Conservation (phyloP, 371 early-diverging fungal species). For the Syncephalastrum racemosum region DNA sequence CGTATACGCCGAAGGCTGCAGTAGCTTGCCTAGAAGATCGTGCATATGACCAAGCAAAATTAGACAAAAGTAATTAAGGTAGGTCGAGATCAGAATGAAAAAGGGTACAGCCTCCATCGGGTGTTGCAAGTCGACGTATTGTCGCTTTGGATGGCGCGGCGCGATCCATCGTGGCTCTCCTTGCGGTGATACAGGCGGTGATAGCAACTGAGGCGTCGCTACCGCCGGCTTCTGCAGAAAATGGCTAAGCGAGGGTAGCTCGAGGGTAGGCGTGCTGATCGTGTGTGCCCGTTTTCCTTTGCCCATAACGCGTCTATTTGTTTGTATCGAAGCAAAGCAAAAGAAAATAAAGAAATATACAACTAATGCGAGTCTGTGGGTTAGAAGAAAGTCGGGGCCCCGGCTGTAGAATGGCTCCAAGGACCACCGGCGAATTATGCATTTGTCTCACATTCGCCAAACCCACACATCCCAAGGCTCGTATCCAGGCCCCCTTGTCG, state of each 20-base stretch:
- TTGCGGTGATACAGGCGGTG: not conserved
- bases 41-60: constrained; percentile 92
- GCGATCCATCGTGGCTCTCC: constrained; percentile 9
- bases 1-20: constrained; percentile 66
- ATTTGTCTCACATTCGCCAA: no score
- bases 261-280: constrained; percentile 20
- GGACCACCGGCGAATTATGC: no score
- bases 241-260: no score
- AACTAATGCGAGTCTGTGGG: constrained; percentile 6
- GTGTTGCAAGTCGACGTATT: constrained; percentile 24
- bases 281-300: constrained; percentile 36
- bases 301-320: constrained; percentile 20
- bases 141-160: constrained; percentile 13
- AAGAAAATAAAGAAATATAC: not conserved
- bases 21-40: constrained; percentile 84
- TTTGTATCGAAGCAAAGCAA: constrained; percentile 1
- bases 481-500: no score
- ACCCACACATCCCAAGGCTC: no score
- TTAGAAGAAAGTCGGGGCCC: not conserved
- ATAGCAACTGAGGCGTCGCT: no score
- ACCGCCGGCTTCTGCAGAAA: no score
- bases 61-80: constrained; percentile 93
- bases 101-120: constrained; percentile 47
- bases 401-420: no score
- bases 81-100: constrained; percentile 89